Evolutionary conservation across 257 asterid genomes (phyloP).

Genomic region (Solanum sparsipilum): DNA sequence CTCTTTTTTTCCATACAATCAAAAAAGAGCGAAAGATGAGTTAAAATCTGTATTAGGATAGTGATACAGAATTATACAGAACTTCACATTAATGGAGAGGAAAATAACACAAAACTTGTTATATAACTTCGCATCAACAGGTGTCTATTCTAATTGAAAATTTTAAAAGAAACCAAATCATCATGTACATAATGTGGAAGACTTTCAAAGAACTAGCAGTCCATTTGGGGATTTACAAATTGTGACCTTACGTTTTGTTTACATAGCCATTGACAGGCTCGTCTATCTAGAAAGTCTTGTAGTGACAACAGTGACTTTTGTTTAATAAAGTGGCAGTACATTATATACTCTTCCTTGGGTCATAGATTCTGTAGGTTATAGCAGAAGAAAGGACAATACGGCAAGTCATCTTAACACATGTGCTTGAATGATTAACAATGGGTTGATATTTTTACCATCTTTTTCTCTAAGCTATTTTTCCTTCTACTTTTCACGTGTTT

Average conservation of each 20-base stretch:
- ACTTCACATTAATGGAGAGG: not conserved
- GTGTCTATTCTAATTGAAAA: not conserved
- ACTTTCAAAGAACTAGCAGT: not conserved
- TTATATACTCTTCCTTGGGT: not conserved
- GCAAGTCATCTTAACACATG: not conserved
- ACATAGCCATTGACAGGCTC: not conserved
- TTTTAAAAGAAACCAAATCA: not conserved
- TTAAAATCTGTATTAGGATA: not conserved
- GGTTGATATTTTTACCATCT: not conserved
- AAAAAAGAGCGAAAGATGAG: not conserved
- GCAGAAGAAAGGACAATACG: not conserved
- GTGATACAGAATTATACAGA: not conserved
- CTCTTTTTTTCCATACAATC: conserved; percentile 31
- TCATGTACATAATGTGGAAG: not conserved
- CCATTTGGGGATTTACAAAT: not conserved
- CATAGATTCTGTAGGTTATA: not conserved
- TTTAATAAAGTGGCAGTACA: not conserved
- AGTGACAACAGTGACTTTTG: not conserved
- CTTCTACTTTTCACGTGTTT: not conserved
- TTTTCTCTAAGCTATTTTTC: not conserved
- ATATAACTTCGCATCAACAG: not conserved
- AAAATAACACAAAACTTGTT: not conserved
- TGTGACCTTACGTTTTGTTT: not conserved
- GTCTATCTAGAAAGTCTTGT: not conserved
- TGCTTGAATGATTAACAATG: not conserved